Conservation (phyloP, 2,329 filamentous ascomycete genomes). For the Colletotrichum lupini region DNA sequence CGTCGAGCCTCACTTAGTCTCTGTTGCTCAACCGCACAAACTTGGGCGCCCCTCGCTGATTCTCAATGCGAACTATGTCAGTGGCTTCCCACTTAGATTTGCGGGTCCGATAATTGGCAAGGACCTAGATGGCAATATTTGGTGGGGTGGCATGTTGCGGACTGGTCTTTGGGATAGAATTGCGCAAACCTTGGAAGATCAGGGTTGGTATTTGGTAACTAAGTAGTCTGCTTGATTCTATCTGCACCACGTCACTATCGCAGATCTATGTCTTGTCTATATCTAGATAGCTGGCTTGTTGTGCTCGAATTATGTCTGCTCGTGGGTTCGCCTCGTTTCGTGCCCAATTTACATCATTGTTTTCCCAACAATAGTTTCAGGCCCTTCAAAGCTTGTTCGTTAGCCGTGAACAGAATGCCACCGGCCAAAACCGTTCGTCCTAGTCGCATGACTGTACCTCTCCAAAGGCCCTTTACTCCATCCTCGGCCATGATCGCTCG, state of each 20-base stretch:
- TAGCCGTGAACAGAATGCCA: constrained; percentile 25
- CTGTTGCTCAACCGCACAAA: not conserved
- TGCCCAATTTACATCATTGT: not conserved
- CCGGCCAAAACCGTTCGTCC: constrained; percentile 21
- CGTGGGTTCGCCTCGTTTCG: not conserved
- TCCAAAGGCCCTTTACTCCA: constrained; percentile 20
- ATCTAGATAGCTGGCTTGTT: not conserved
- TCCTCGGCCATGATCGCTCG: constrained; percentile 14
- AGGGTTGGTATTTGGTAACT: not conserved
- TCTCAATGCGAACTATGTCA: constrained; percentile 14
- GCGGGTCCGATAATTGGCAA: constrained; percentile 25
- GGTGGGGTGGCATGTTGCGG: not conserved
- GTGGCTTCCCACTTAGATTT: constrained; percentile 9
- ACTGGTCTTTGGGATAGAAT: constrained; percentile 7
- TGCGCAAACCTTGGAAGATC: not conserved
- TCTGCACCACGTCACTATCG: not conserved
- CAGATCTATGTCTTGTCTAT: not conserved
- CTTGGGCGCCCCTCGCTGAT: constrained; percentile 37
- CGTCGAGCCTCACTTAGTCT: constrained; percentile 12
- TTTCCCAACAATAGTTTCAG: not conserved
- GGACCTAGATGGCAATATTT: not conserved
- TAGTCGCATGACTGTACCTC: constrained; percentile 19
- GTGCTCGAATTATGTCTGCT: not conserved
- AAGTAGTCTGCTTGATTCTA: not conserved
- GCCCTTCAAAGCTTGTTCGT: constrained; percentile 19